These are phyloP conservation scores for Esteya vermicola DNA, from an alignment of 2,329 filamentous ascomycete species.

Conservation along the genomic window DNA sequence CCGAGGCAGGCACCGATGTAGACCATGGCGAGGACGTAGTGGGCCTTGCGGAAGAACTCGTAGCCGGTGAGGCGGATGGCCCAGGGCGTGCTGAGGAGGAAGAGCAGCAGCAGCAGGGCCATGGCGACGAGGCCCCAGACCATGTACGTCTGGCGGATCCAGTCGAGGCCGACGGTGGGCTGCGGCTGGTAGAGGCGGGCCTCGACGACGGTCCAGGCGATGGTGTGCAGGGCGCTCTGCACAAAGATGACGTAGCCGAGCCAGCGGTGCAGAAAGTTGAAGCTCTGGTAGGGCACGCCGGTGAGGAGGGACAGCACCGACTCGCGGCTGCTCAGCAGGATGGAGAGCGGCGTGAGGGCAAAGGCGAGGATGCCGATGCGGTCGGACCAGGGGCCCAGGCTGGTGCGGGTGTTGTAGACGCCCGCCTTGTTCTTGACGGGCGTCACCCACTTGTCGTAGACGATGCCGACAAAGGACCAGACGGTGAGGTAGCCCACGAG, in stretches of 20 bases:
- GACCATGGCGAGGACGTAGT: constrained; percentile 58
- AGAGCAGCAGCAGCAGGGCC: constrained; percentile 44
- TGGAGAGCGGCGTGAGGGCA: constrained; percentile 56
- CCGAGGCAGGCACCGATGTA: constrained; percentile 66
- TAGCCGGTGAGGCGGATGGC: constrained; percentile 50
- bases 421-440: constrained; percentile 43
- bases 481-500: constrained; percentile 49
- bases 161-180: constrained; percentile 39
- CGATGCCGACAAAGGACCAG: constrained; percentile 55
- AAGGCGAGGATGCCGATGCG: constrained; percentile 59
- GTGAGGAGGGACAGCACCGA: constrained; percentile 56
- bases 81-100: constrained; percentile 32
- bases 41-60: constrained; percentile 62
- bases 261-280: constrained; percentile 70
- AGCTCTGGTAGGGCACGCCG: constrained; percentile 60
- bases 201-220: constrained; percentile 39
- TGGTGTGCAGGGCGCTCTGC: constrained; percentile 54
- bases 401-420: constrained; percentile 48
- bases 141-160: constrained; percentile 52
- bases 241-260: constrained; percentile 57
- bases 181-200: constrained; percentile 22
- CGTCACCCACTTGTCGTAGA: constrained; percentile 55
- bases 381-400: constrained; percentile 54
- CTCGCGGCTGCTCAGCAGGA: constrained; percentile 55
- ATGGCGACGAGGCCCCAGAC: constrained; percentile 61